A percentile compares a stretch with the other conserved stretches of the same genome.
These are phyloP conservation scores for Penicillium steckii DNA, from an alignment of 495 filamentous ascomycete genomes.

Conservation along the genomic window DNA sequence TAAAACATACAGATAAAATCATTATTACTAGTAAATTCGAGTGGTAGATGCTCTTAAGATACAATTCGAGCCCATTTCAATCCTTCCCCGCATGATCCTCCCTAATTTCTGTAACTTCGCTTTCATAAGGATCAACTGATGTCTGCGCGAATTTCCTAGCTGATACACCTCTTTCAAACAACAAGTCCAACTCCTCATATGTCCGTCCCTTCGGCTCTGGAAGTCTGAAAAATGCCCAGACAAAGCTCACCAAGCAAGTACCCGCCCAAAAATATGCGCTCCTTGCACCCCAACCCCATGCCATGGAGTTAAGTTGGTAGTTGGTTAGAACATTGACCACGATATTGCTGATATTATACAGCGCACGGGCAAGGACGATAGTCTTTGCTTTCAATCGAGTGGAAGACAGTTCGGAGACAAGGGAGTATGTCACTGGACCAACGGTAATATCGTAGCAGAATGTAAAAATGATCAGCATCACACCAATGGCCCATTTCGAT, in stretches of 20 bases:
- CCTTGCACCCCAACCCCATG: conserved; percentile 66
- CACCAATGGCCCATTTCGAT: conserved; percentile 35
- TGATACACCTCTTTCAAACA: conserved; percentile 54
- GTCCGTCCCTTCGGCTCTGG: conserved; percentile 64
- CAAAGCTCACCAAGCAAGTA: conserved; percentile 59
- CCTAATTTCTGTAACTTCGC: conserved; percentile 3
- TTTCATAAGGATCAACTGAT: conserved; percentile 12
- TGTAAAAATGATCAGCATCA: conserved; percentile 63
- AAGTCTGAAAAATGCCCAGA: conserved; percentile 66
- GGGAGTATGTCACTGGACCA: conserved; percentile 69
- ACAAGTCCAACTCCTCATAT: conserved; percentile 54
- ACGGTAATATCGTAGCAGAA: conserved; percentile 67
- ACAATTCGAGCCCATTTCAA: not conserved
- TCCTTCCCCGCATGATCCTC: conserved; percentile 6
- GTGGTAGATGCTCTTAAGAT: not conserved
- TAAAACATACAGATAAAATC: too few species aligned
- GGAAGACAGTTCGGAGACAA: conserved; percentile 66
- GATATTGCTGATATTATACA: conserved; percentile 67
- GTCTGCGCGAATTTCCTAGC: conserved; percentile 12
- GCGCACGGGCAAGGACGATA: conserved; percentile 57
- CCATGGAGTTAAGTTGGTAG: conserved; percentile 62
- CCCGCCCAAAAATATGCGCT: conserved; percentile 69
- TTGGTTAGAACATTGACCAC: conserved; percentile 63
- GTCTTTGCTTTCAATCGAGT: conserved; percentile 67
- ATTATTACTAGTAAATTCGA: too few species aligned